Base-by-base conservation (phyloP, 2,329 filamentous ascomycete genomes). In the Knoxdaviesia capensis region DNA sequence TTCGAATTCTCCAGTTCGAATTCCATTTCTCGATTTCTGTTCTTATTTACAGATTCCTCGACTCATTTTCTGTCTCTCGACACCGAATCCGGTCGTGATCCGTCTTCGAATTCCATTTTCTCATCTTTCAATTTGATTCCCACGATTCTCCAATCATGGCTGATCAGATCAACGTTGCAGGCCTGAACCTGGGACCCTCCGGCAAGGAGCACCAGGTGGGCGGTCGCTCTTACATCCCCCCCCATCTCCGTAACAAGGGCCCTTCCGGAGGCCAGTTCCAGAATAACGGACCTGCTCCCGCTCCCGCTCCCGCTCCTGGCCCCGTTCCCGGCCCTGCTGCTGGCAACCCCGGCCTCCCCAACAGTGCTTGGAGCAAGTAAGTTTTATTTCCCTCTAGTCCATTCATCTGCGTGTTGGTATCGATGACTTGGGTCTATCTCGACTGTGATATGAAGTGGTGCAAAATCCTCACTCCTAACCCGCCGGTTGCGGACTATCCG, bases 81-180 rank as follows among this genome's bases (percentile, higher is more conserved):
- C 40, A 36, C 36, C 40, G 29, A 11, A 10, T 34, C 9, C 28
- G 20, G 36, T 29, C 36, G 8, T 4, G 28, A 29, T 7, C 20
- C 36, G 36, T 29, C 36, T 38, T 29, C 9, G 36, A 11, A 38
- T 38, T 38, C 28, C 36, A 11, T 28, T 29, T 29, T 29, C 28
- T 38, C 34, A 38, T 32, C 8, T 34, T 43, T 47, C 46, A 46
- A 51, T 40, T 42, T 44, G 43, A 51, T 49, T 50, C 44, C 41
- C 47, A 43, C 48, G 44, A 43, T 41, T 45, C 53, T 54, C 54
- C 64, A 78, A 20, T 61, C 57, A 86, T 86, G 80, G 80, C 80
- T 59, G 80, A 84, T 55, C 78, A 87, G 68, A 71, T 90, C 54
- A 84, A 85, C 68, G 86, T 88, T 73, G 72, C 69, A 58, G 74